These are phyloP conservation scores for Lactarius tabidus DNA, from an alignment of 768 basidiomycete genomes.

Conservation along the genomic window DNA sequence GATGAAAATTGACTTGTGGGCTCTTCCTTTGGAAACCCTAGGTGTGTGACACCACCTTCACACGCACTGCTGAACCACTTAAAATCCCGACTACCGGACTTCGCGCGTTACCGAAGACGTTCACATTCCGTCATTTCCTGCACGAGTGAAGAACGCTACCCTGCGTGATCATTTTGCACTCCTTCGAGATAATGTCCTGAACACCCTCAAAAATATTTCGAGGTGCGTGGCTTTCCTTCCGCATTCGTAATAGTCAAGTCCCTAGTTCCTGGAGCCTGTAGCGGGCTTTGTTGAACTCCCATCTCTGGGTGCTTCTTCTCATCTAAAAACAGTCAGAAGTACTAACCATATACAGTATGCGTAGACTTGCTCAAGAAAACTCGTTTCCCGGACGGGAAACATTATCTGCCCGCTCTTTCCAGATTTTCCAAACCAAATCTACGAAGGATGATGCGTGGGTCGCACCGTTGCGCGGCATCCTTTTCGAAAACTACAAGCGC, in stretches of 20 bases:
- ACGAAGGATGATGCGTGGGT: constrained; percentile 22
- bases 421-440: constrained; percentile 21
- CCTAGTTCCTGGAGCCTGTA: constrained; percentile 15
- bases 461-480: constrained; percentile 19
- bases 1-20: constrained; percentile 18
- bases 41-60: constrained; percentile 8
- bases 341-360: constrained; percentile 24
- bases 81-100: not conserved
- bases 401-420: constrained; percentile 16
- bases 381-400: constrained; percentile 15
- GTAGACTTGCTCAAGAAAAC: constrained; percentile 18
- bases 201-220: constrained; percentile 18
- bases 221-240: constrained; percentile 17
- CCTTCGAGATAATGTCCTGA: constrained; percentile 17
- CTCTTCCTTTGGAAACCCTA: constrained; percentile 16
- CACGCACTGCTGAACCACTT: not conserved
- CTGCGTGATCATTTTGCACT: constrained; percentile 13
- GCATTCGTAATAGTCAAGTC: not conserved
- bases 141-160: constrained; percentile 8
- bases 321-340: not conserved
- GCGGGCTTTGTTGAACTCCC: constrained; percentile 2
- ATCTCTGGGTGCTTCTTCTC: constrained; percentile 1
- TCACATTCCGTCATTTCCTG: constrained; percentile 19
- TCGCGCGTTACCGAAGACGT: constrained; percentile 13
- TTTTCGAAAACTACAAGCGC: constrained; percentile 25